These are phyloP conservation scores for Aspergillus leporis DNA, from an alignment of 495 filamentous ascomycete species.

Conservation along the genomic window DNA sequence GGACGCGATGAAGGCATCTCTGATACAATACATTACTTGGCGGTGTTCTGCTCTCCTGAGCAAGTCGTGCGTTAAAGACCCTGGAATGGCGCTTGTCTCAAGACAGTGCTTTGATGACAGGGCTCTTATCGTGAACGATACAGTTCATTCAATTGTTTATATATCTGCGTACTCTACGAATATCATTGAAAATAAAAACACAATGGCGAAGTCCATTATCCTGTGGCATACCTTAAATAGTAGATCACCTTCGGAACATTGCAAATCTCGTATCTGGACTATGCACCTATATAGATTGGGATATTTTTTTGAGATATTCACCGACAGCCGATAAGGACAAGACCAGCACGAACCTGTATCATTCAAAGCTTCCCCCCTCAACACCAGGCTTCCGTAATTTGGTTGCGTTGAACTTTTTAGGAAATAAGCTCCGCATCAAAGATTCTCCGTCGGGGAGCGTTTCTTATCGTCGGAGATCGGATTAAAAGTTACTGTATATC, in stretches of 20 bases:
- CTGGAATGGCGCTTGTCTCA: slow-evolving; percentile 14
- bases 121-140: slow-evolving; percentile 8
- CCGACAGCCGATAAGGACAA: too few relatives aligned
- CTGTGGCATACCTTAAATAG: not conserved
- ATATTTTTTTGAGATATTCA: too few relatives aligned
- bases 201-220: too few relatives aligned
- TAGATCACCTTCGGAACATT: not conserved
- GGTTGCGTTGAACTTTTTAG: not conserved
- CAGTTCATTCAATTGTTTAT: not conserved
- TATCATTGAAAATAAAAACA: too few relatives aligned
- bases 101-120: slow-evolving; percentile 14
- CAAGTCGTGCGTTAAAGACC: slow-evolving; percentile 10
- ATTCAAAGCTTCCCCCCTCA: not conserved
- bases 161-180: not conserved
- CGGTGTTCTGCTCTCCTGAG: slow-evolving; percentile 30
- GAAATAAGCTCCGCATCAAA: slow-evolving; percentile 25
- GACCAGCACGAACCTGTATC: not conserved
- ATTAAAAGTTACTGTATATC: slow-evolving; percentile 4
- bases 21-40: slow-evolving; percentile 61
- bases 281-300: too few relatives aligned
- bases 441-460: slow-evolving; percentile 24
- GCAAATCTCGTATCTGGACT: too few relatives aligned
- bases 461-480: slow-evolving; percentile 21
- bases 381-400: not conserved
- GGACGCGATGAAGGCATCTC: slow-evolving; percentile 99